A percentile compares a stretch with the other conserved stretches of the same genome.
Conservation (phyloP, 2,329 filamentous ascomycete species). For the Exutisphaerella laricina region DNA sequence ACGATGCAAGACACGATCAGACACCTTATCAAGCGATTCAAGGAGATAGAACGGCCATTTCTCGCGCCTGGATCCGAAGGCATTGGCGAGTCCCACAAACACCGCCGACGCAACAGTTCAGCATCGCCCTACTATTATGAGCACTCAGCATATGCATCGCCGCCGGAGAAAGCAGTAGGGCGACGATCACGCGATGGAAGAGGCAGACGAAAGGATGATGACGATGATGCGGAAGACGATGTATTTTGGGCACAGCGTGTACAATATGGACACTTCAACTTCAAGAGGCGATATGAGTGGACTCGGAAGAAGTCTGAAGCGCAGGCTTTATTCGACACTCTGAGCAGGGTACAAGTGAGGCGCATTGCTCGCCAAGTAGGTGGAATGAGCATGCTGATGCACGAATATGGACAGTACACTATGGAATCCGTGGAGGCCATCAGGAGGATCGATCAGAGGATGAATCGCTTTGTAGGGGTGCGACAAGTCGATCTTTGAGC, state of each 20-base stretch:
- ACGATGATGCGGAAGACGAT: slow-evolving; percentile 29
- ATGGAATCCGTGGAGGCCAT: slow-evolving; percentile 23
- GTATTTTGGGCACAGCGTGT: slow-evolving; percentile 28
- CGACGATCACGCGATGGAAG: background rate
- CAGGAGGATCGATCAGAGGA: slow-evolving; percentile 28
- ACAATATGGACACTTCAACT: slow-evolving; percentile 33
- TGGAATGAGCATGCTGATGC: slow-evolving; percentile 29
- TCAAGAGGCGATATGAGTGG: slow-evolving; percentile 36
- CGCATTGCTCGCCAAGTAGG: slow-evolving; percentile 35
- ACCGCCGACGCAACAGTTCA: slow-evolving; percentile 18
- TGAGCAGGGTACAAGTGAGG: slow-evolving; percentile 37
- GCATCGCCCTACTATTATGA: slow-evolving; percentile 25
- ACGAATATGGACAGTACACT: slow-evolving; percentile 26
- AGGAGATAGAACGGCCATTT: slow-evolving; percentile 37
- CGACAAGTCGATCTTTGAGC: slow-evolving; percentile 26
- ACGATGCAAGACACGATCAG: slow-evolving; percentile 35
- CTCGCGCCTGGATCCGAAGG: slow-evolving; percentile 27
- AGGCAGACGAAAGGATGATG: slow-evolving; percentile 17
- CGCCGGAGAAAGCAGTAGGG: slow-evolving; percentile 20
- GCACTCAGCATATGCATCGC: slow-evolving; percentile 27
- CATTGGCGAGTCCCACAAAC: slow-evolving; percentile 20
- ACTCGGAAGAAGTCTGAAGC: slow-evolving; percentile 34
- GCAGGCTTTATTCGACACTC: slow-evolving; percentile 31
- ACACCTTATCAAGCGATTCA: slow-evolving; percentile 35
- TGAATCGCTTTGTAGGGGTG: slow-evolving; percentile 31